Conservation (phyloP, 2,329 filamentous ascomycete species). For the Knoxdaviesia capensis region DNA sequence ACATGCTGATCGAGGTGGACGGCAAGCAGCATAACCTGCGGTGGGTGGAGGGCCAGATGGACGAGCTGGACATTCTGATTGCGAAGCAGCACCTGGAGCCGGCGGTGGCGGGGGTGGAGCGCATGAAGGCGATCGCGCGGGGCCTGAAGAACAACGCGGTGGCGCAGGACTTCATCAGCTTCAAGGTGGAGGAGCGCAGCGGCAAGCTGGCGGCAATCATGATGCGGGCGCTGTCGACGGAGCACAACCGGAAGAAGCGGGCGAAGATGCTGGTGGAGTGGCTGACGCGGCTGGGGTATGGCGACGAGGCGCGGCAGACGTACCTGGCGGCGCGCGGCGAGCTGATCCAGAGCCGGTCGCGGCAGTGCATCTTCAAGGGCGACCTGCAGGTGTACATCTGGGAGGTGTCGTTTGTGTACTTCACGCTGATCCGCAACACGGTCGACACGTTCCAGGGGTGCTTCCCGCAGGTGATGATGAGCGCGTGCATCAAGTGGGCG, state of each 20-base stretch:
- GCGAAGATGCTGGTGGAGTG: slow-evolving; percentile 68
- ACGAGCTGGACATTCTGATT: slow-evolving; percentile 90
- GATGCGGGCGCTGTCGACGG: slow-evolving; percentile 56
- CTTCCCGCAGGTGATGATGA: slow-evolving; percentile 75
- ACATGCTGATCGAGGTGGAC: slow-evolving; percentile 87
- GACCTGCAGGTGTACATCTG: slow-evolving; percentile 86
- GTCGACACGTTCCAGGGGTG: slow-evolving; percentile 73
- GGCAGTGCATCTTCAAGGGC: slow-evolving; percentile 89
- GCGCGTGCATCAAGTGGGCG: slow-evolving; percentile 94
- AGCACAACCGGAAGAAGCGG: slow-evolving; percentile 55
- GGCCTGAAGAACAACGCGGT: slow-evolving; percentile 69
- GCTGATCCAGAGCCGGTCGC: slow-evolving; percentile 61
- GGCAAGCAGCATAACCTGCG: slow-evolving; percentile 91
- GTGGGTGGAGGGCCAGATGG: slow-evolving; percentile 89
- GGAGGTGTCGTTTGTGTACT: slow-evolving; percentile 89
- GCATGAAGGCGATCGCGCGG: slow-evolving; percentile 58
- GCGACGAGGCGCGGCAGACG: slow-evolving; percentile 71
- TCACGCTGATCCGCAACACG: slow-evolving; percentile 84
- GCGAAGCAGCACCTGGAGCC: slow-evolving; percentile 76
- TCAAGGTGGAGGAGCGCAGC: slow-evolving; percentile 76
- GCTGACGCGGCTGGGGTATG: slow-evolving; percentile 72
- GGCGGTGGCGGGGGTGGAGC: slow-evolving; percentile 68
- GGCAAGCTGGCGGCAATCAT: slow-evolving; percentile 57
- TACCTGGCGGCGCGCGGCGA: slow-evolving; percentile 65
- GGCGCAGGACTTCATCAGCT: slow-evolving; percentile 79